A percentile compares a stretch with the other conserved stretches of the same genome.
These are phyloP conservation scores for Inonotus hispidus DNA, from an alignment of 1,284 basidiomycete genomes.

Conservation along the genomic window DNA sequence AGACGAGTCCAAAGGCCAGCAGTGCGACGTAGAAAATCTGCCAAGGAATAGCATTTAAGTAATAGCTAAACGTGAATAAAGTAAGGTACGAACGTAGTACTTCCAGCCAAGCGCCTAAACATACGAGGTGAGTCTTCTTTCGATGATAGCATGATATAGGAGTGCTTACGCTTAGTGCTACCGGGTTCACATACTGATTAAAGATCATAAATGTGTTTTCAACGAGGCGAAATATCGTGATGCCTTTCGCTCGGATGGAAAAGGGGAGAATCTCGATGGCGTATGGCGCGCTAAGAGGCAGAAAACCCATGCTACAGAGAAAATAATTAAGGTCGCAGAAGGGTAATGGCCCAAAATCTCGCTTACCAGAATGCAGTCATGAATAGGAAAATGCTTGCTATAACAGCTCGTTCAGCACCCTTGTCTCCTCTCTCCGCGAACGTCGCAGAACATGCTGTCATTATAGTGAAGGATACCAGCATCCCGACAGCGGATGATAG, in stretches of 20 bases:
- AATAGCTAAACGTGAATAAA: background rate
- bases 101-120: slow-evolving; percentile 49
- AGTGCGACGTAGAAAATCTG: slow-evolving; percentile 64
- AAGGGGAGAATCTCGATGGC: slow-evolving; percentile 71
- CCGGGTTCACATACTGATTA: slow-evolving; percentile 79
- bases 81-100: slow-evolving; percentile 41
- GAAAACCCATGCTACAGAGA: slow-evolving; percentile 53
- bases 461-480: slow-evolving; percentile 63
- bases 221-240: slow-evolving; percentile 64
- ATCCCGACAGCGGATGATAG: slow-evolving; percentile 57
- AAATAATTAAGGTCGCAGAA: background rate
- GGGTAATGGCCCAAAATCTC: background rate
- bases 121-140: background rate
- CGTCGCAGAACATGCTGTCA: slow-evolving; percentile 65
- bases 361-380: slow-evolving; percentile 63
- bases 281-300: slow-evolving; percentile 69
- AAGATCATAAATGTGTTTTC: slow-evolving; percentile 65
- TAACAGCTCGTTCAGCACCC: slow-evolving; percentile 56
- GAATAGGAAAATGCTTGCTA: slow-evolving; percentile 75
- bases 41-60: background rate
- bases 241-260: slow-evolving; percentile 70
- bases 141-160: background rate
- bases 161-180: slow-evolving; percentile 42
- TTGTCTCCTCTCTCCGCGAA: slow-evolving; percentile 41
- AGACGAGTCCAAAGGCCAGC: slow-evolving; percentile 57